Percentiles rank a stretch among this genome's conserved stretches.
These are phyloP conservation scores for Fraxinus floribunda DNA, from an alignment of 305 asterid species.

Conservation along the genomic window DNA sequence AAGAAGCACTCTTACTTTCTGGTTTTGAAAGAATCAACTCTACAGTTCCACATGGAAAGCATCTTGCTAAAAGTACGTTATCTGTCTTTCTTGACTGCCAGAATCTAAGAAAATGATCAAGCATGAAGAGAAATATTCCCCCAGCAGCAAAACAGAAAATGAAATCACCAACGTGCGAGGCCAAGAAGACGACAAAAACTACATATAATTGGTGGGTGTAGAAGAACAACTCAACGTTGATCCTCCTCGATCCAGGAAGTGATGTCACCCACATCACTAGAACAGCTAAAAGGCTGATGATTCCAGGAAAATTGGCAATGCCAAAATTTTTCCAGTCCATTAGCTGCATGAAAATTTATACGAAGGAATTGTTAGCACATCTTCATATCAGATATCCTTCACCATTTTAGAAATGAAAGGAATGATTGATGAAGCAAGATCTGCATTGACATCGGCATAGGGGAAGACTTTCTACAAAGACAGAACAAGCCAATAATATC, in stretches of 20 bases:
- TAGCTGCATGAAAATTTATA: constrained; percentile 43
- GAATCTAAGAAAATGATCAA: constrained; percentile 83
- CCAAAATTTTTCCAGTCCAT: constrained; percentile 50
- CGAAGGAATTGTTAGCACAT: neutral
- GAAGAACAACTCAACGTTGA: constrained; percentile 74
- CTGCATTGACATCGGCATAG: neutral
- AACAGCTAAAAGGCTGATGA: constrained; percentile 70
- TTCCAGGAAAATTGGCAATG: constrained; percentile 74
- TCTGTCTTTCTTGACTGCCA: constrained; percentile 68
- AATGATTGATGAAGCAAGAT: neutral
- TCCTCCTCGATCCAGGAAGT: constrained; percentile 73
- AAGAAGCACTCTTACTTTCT: constrained; percentile 42
- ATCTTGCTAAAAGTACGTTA: constrained; percentile 55
- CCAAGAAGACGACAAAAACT: constrained; percentile 68
- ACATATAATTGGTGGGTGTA: constrained; percentile 73
- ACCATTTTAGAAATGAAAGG: neutral
- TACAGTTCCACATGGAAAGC: constrained; percentile 76
- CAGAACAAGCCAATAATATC: neutral
- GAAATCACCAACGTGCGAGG: constrained; percentile 72
- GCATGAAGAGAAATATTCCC: constrained; percentile 78
- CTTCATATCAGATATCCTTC: neutral
- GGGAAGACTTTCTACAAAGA: neutral
- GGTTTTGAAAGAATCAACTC: constrained; percentile 79
- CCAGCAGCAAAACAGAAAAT: constrained; percentile 66
- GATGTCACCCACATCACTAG: constrained; percentile 83